These are phyloP conservation scores for Agaricus sinodeliciosus DNA, from an alignment of 768 basidiomycete species.

Conservation along the genomic window DNA sequence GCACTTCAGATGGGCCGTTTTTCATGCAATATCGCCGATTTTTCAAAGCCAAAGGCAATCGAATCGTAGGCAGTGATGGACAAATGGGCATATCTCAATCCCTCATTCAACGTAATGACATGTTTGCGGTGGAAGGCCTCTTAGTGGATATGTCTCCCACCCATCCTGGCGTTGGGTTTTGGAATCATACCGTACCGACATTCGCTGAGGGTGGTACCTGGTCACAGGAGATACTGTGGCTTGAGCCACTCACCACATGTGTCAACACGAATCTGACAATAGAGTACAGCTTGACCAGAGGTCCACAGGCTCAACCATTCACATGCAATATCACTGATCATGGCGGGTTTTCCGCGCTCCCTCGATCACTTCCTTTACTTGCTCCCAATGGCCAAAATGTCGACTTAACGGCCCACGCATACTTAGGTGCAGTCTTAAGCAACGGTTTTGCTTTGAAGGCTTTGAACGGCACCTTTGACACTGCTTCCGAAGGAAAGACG, in stretches of 20 bases:
- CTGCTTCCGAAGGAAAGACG: conserved; percentile 10
- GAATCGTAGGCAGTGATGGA: conserved; percentile 1
- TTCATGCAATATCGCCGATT: conserved; percentile 16
- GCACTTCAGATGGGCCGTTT: conserved; percentile 16
- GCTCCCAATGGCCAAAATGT: background rate
- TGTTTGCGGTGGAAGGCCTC: conserved; percentile 14
- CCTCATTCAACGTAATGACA: conserved; percentile 13
- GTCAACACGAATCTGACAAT: conserved; percentile 17
- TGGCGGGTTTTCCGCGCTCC: conserved; percentile 11
- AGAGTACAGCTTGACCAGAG: conserved; percentile 9
- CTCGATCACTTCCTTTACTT: background rate
- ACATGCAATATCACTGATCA: conserved; percentile 14
- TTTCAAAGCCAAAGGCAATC: conserved; percentile 10
- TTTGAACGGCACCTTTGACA: conserved; percentile 14
- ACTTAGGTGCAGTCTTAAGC: conserved; percentile 13
- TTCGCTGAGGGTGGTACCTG: conserved; percentile 9
- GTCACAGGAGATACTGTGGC: conserved; percentile 18
- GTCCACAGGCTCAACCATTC: background rate
- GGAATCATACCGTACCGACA: background rate
- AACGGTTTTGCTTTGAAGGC: conserved; percentile 12
- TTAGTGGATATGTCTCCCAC: conserved; percentile 14
- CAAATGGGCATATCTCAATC: conserved; percentile 12
- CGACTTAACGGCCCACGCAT: background rate
- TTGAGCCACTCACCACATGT: conserved; percentile 16
- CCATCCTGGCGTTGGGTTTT: conserved; percentile 7